Evolutionary conservation across 192 early-diverging fungal species (phyloP).

Genomic region (Dispira parvispora): DNA sequence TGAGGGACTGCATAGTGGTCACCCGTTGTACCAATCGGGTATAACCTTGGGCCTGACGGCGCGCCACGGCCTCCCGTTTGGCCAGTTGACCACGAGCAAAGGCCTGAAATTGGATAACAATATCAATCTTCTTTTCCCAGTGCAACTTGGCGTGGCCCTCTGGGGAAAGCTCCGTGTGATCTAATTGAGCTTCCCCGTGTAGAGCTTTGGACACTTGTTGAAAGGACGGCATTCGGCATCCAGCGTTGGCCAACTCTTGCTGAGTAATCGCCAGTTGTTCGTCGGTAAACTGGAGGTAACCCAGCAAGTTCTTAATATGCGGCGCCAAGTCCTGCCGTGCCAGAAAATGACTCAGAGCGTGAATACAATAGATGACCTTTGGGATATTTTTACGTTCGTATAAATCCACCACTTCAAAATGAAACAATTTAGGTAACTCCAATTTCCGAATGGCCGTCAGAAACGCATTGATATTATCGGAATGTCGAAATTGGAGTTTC

Average conservation of each 20-base stretch:
- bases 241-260: slow-evolving; percentile 63
- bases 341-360: slow-evolving; percentile 88
- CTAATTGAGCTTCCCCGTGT: background rate
- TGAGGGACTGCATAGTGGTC: slow-evolving; percentile 32
- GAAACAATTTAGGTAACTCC: slow-evolving; percentile 80
- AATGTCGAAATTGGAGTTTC: slow-evolving; percentile 81
- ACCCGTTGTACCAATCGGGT: slow-evolving; percentile 33
- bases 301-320: slow-evolving; percentile 82
- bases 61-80: slow-evolving; percentile 19
- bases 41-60: slow-evolving; percentile 28
- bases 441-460: slow-evolving; percentile 62
- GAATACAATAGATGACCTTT: slow-evolving; percentile 96
- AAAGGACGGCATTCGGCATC: slow-evolving; percentile 79
- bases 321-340: slow-evolving; percentile 69
- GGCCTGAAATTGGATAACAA: slow-evolving; percentile 30
- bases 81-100: slow-evolving; percentile 23
- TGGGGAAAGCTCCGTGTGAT: background rate
- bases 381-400: slow-evolving; percentile 99
- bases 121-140: slow-evolving; percentile 23
- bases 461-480: slow-evolving; percentile 96
- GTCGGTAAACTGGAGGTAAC: slow-evolving; percentile 78
- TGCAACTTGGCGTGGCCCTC: slow-evolving; percentile 7
- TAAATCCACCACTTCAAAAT: slow-evolving; percentile 93
- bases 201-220: slow-evolving; percentile 51
- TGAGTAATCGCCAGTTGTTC: slow-evolving; percentile 43